Base-by-base conservation (phyloP, 148 eudicot genomes). In the Agrostemma githago region DNA sequence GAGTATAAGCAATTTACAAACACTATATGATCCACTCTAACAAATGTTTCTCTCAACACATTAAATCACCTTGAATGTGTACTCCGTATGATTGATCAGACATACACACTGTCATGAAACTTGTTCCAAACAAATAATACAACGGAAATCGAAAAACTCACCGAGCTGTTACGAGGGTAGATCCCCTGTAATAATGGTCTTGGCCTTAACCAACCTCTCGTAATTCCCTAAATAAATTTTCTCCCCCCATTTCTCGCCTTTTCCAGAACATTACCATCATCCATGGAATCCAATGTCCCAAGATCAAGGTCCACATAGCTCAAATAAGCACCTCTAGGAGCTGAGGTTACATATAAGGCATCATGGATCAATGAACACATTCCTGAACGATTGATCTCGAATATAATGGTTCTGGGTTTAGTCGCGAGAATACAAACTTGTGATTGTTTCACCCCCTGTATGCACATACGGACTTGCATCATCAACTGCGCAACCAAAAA, bases 251-350 rank as follows among this genome's bases (percentile, higher is more conserved):
- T 2, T 73, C 72, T 74, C 2, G 82, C 79, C 40, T 59, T 72
- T 26, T 75, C 74, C 5, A 72, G 74, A 34, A 0, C 65, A 72
- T 39, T 43, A 17, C 20, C 42, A 21, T 39, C 20, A 41, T 44
- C 37, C 0, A 41, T 17, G 14, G 8, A 12, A 5, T 66, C 72
- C 3, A 43, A 73, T 5, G 66, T 76, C 37, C 88, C 88, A 37
- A 87, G 73, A 68, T 87, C 90, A 65, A 84, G 82, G 43, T 87
- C 90, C 8, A 84, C 63, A 46, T 83, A 85, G 57, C 83, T 87
- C 15, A 87, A 62, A 73, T 83, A 85, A n/a, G 88, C 82, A 3
- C 71, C 77, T 70, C 88, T 79, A 20, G 90, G 88, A 21, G 46
- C 71, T 38, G 78, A 77, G 11, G 82, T 73, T 38, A 87, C 90